phyloP scores from a whole-genome alignment of 352 stramenopile species.

The Globisporangium spiculum region DNA sequence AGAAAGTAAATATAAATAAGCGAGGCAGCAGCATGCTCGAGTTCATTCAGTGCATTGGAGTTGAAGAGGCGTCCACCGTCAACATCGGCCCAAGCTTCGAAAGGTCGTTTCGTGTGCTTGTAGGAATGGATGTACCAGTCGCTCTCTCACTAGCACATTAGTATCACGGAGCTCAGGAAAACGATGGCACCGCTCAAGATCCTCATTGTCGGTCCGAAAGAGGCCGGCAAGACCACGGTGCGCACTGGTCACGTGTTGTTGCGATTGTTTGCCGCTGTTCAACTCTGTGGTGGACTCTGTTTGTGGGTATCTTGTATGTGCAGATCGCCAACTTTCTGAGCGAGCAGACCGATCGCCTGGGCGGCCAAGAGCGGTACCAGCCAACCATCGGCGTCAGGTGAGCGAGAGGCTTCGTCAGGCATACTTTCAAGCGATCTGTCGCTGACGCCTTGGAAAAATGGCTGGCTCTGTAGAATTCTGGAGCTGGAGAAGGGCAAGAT shows the following conservation, averaged over 20 bases:
- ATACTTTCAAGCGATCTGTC: not conserved
- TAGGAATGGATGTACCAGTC: not conserved
- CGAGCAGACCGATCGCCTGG: conserved; percentile 59
- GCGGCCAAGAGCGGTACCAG: conserved; percentile 58
- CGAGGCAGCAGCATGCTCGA: not conserved
- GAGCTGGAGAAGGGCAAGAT: conserved; percentile 66
- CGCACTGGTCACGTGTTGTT: too few relatives aligned
- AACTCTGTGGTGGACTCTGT: not conserved
- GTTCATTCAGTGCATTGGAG: not conserved
- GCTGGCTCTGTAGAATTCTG: conserved; percentile 37
- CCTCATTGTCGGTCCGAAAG: conserved; percentile 74
- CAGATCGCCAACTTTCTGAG: conserved; percentile 83
- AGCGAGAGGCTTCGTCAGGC: not conserved
- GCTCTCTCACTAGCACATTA: not conserved
- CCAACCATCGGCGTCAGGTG: conserved; percentile 67
- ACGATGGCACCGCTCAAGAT: conserved; percentile 74
- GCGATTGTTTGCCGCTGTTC: too few relatives aligned
- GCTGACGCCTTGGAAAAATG: not conserved
- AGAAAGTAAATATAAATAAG: conserved; percentile 3
- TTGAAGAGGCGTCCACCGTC: not conserved
- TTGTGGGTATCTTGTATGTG: not conserved
- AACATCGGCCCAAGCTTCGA: not conserved
- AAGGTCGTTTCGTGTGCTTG: not conserved
- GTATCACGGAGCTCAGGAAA: not conserved
- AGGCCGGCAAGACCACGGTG: conserved; percentile 77